Evolutionary conservation across 345 rosid genomes (phyloP), one percentile per base, ranked within the genome.

Genomic region (Eucalyptus sideroxylon): DNA sequence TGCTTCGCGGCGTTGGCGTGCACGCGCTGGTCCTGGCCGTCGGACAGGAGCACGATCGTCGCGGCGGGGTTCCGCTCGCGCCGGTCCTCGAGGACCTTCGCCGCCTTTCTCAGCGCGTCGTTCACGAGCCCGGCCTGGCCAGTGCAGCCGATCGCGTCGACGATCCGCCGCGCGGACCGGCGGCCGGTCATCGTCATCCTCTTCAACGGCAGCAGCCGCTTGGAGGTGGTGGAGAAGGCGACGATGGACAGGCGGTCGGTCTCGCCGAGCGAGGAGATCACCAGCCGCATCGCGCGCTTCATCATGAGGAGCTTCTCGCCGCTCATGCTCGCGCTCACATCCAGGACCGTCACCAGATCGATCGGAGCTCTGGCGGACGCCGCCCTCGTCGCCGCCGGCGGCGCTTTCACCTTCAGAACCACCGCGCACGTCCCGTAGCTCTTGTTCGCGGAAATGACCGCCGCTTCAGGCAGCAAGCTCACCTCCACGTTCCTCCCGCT

Each of bases 91-190:
- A 96, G 92, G 88, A 97, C 98, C 88, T 96, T 96, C 47, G 94
- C 96, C 31, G 99, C 99, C 91, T 97, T 97, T 72, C 96, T 96
- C 24, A 96, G 93, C 89, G 99, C 99, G 93, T 96, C 99, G 91
- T 86, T 94, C 6, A 93, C 95, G 65, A 90, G 92, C 94, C 94
- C 95, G 45, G 95, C 95, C 90, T 93, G 91, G 13, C 96, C 96
- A 80, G 93, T 91, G 31, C 92, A 91, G 27, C 93, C 92, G 24
- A 96, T 91, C 47, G 96, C 94, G 87, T 97, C 98, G 9, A 97
- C 93, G 24, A 95, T 91, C 92, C 95, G 81, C 13, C 99, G 91
- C 5, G 98, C 98, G 6, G 94, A 93, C 89, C 96, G 89, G 89
- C 98, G 93, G 6, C 99, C 99, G 86, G 87, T 89, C 14, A 93